Percentiles rank a stretch among this genome's conserved stretches.
Conservation (phyloP, 1,139 yeast species). For the Sugiyamaella sp. region DNA sequence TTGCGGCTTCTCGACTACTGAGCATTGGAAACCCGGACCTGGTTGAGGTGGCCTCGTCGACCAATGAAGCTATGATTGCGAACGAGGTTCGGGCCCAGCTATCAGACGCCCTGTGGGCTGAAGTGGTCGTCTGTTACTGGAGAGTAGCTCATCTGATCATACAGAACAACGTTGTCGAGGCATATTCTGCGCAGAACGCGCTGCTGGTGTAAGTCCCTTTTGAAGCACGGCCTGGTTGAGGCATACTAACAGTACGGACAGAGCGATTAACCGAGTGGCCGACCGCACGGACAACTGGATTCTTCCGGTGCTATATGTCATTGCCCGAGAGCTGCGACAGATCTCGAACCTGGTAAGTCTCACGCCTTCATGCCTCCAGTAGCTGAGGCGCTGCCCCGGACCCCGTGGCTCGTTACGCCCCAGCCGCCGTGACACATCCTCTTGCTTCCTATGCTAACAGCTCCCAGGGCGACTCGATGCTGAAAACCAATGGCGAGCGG, state of each 20-base stretch:
- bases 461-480: conserved; percentile 7
- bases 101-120: conserved; percentile 33
- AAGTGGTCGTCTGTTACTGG: conserved; percentile 37
- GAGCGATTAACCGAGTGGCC: conserved; percentile 55
- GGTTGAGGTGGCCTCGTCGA: conserved; percentile 28
- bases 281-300: conserved; percentile 70
- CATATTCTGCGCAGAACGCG: conserved; percentile 36
- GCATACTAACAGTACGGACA: conserved; percentile 16
- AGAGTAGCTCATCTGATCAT: conserved; percentile 35
- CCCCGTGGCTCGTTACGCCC: too few relatives aligned
- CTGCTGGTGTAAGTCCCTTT: conserved; percentile 31
- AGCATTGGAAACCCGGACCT: conserved; percentile 33
- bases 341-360: conserved; percentile 36
- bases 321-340: conserved; percentile 58
- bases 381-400: neutral
- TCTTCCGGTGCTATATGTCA: conserved; percentile 57
- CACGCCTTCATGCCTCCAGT: neutral
- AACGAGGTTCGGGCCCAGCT: conserved; percentile 25
- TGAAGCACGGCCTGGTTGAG: neutral
- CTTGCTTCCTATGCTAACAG: neutral
- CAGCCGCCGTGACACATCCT: neutral
- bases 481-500: conserved; percentile 3
- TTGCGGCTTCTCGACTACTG: conserved; percentile 31
- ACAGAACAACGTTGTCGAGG: conserved; percentile 32
- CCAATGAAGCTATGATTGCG: conserved; percentile 33